These are phyloP conservation scores for Yarrowia osloensis DNA, from an alignment of 805 yeast genomes.

Conservation along the genomic window DNA sequence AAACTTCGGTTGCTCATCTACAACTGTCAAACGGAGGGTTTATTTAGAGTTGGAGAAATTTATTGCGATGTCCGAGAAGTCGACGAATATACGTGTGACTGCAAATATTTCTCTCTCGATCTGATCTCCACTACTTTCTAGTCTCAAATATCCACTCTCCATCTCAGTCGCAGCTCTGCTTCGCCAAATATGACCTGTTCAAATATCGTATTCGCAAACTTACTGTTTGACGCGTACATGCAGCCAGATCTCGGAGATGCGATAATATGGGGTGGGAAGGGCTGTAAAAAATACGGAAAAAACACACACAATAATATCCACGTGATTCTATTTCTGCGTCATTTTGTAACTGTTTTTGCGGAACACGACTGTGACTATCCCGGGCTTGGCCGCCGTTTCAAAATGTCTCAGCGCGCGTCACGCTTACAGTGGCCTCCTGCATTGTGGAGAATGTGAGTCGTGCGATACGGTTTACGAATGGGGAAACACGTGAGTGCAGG, in stretches of 20 bases:
- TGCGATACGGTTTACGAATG: constrained; percentile 1
- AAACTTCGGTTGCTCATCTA: background rate
- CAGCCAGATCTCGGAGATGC: constrained; percentile 23
- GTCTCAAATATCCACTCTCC: background rate
- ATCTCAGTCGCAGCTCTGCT: background rate
- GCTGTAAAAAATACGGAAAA: background rate
- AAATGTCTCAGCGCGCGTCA: constrained; percentile 22
- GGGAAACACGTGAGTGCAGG: background rate
- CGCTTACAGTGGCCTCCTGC: constrained; percentile 25
- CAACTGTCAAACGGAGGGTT: background rate
- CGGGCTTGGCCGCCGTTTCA: background rate
- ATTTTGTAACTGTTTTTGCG: background rate
- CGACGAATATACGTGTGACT: no score
- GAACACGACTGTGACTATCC: background rate
- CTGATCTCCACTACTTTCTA: background rate
- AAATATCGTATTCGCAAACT: constrained; percentile 4
- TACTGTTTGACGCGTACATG: constrained; percentile 6
- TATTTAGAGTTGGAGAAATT: background rate
- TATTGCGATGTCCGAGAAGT: no score
- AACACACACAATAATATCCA: background rate
- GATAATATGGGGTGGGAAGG: no score
- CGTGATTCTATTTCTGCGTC: background rate
- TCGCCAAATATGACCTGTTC: background rate
- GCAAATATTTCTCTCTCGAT: no score
- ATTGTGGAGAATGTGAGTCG: constrained; percentile 23